These are phyloP conservation scores for Huntiella savannae DNA, from an alignment of 2,329 filamentous ascomycete genomes.

Conservation along the genomic window DNA sequence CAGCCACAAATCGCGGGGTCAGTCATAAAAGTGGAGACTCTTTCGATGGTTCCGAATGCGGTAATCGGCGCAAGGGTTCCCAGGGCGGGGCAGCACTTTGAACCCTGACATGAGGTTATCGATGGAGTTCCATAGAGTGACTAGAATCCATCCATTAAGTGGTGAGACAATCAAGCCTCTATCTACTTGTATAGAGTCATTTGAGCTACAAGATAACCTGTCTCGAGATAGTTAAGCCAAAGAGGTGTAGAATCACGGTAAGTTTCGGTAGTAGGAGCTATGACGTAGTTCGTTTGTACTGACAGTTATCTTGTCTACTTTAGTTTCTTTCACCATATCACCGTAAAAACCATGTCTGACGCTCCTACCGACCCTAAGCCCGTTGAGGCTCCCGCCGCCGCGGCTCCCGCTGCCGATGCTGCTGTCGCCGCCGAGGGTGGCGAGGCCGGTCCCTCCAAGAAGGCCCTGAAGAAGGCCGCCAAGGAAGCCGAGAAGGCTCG, in stretches of 20 bases:
- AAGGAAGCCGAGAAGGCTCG: constrained; percentile 68
- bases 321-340: not conserved
- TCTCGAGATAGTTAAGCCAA: too few relatives aligned
- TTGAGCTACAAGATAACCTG: too few relatives aligned
- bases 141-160: constrained; percentile 3
- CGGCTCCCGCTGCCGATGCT: constrained; percentile 1
- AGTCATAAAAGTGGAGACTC: too few relatives aligned
- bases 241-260: too few relatives aligned
- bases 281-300: too few relatives aligned
- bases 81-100: not conserved
- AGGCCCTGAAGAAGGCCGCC: constrained; percentile 69
- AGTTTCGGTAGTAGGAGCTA: too few relatives aligned
- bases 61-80: too few relatives aligned
- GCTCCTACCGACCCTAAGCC: constrained; percentile 16
- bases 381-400: constrained; percentile 6
- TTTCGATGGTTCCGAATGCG: too few relatives aligned
- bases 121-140: constrained; percentile 1
- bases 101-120: not conserved
- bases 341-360: constrained; percentile 17
- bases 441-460: constrained; percentile 43
- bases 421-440: constrained; percentile 9
- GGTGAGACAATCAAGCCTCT: not conserved
- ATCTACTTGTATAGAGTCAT: too few relatives aligned
- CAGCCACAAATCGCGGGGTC: too few relatives aligned
- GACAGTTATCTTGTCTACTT: too few relatives aligned